Base-by-base conservation (phyloP, 2,329 filamentous ascomycete species). In the Daldinia sp. region DNA sequence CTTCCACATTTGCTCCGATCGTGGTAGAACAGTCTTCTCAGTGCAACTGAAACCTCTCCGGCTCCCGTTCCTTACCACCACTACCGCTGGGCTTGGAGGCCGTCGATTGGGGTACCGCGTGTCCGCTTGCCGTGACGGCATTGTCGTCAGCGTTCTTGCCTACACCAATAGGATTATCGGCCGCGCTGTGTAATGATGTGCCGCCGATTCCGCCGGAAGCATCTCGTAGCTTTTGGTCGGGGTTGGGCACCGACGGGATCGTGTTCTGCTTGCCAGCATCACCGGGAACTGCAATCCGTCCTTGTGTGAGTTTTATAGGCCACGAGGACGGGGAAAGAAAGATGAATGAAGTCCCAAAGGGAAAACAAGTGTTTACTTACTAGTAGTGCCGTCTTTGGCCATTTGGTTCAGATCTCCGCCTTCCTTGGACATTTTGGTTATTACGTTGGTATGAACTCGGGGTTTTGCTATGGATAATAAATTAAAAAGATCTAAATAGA, bases 231-330 rank as follows among this genome's bases (percentile, higher is more conserved):
- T 64, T 65, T 63, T 74, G 71, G n/a, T 68, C 44, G 9, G 72
- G 71, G 44, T 70, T 69, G 26, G 71, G 65, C 44, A 73, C 72
- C n/a, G 73, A 75, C 4, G 72, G 72, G 42, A 74, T 63, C 5
- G 28, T 68, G 61, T 75, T 75, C 67, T 72, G 71, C 48, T 72
- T 74, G 42, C 74, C 74, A 1, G 72, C 73, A 39, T 74, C 72
- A 3, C 66, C 68, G 7, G 74, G 74, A 37, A 74, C 73, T 75
- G 33, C 10, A 10, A 12, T 35, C 20, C 1, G 7, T 4, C 13
- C n/a, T 15, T 37, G 20, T 57, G 20, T 67, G 5, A 62, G 57
- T 41, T 1, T 20, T 18, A 15, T 13, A 33, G 54, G 13, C 30
- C 6, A n/a, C 30, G 30, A 33, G 30, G 33, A 35, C 7, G 33